Percentiles rank a stretch among this genome's conserved stretches.
Conservation (phyloP, 305 asterid genomes). For the Salvia sclarea region DNA sequence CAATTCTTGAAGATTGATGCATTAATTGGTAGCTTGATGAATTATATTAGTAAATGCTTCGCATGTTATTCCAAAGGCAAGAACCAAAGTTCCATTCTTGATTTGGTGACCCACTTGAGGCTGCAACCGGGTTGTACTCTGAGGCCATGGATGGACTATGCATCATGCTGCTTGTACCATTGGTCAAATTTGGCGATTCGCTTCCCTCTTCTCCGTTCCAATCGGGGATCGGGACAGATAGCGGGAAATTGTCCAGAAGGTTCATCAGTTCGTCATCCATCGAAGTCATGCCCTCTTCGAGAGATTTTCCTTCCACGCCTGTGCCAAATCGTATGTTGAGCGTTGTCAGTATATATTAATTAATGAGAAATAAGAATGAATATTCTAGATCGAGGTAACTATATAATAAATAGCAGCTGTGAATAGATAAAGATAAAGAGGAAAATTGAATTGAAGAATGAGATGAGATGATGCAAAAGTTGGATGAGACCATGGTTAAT, state of each 20-base stretch:
- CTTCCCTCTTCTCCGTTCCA: conserved; percentile 46
- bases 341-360: not conserved
- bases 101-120: conserved; percentile 30
- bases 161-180: conserved; percentile 24
- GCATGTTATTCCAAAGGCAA: conserved; percentile 66
- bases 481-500: not conserved
- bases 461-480: not conserved
- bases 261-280: conserved; percentile 60
- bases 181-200: conserved; percentile 30
- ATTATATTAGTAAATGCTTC: conserved; percentile 39
- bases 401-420: not conserved
- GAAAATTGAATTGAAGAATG: not conserved
- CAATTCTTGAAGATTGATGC: conserved; percentile 12
- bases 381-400: not conserved
- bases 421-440: not conserved
- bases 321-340: not conserved
- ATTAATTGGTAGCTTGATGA: not conserved
- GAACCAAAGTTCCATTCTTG: conserved; percentile 45
- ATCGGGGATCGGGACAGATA: conserved; percentile 52
- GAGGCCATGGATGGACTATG: conserved; percentile 35
- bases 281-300: conserved; percentile 23
- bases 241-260: conserved; percentile 58
- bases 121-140: conserved; percentile 33
- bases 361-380: too few species aligned
- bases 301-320: conserved; percentile 32